These are phyloP conservation scores for Myxozyma mucilagina DNA, from an alignment of 805 yeast genomes.

Conservation along the genomic window DNA sequence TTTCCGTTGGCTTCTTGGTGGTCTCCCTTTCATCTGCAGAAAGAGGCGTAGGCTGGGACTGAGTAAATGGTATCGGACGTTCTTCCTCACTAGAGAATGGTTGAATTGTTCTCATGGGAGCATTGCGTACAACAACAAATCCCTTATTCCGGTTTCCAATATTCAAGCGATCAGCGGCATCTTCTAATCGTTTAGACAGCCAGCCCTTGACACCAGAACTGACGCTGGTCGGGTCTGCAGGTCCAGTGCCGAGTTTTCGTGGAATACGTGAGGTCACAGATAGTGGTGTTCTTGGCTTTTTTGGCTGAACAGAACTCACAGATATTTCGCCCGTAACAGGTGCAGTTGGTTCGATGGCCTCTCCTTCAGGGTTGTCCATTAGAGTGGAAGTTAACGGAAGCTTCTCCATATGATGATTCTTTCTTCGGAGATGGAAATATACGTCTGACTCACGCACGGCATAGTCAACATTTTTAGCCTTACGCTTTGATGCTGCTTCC, in stretches of 20 bases:
- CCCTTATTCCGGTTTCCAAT: slow-evolving; percentile 19
- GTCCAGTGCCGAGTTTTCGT: slow-evolving; percentile 34
- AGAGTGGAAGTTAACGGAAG: no score
- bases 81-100: not conserved
- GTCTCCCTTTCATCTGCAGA: not conserved
- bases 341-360: not conserved
- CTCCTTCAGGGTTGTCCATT: not conserved
- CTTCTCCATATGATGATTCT: not conserved
- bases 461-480: slow-evolving; percentile 46
- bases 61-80: not conserved
- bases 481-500: not conserved
- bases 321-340: not conserved
- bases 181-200: slow-evolving; percentile 25
- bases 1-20: not conserved
- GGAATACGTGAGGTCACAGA: slow-evolving; percentile 21
- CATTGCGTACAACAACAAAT: slow-evolving; percentile 34
- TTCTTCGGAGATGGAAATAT: slow-evolving; percentile 37
- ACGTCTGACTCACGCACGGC: slow-evolving; percentile 62
- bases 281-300: slow-evolving; percentile 28
- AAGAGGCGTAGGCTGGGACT: not conserved
- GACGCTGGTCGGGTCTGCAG: slow-evolving; percentile 35
- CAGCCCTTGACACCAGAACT: slow-evolving; percentile 34
- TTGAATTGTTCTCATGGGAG: slow-evolving; percentile 23
- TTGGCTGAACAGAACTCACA: not conserved
- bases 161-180: slow-evolving; percentile 12